Percentiles rank a stretch among this genome's conserved stretches.
phyloP scores from a whole-genome alignment of 768 basidiomycete species.

The Tremella mesenterica region DNA sequence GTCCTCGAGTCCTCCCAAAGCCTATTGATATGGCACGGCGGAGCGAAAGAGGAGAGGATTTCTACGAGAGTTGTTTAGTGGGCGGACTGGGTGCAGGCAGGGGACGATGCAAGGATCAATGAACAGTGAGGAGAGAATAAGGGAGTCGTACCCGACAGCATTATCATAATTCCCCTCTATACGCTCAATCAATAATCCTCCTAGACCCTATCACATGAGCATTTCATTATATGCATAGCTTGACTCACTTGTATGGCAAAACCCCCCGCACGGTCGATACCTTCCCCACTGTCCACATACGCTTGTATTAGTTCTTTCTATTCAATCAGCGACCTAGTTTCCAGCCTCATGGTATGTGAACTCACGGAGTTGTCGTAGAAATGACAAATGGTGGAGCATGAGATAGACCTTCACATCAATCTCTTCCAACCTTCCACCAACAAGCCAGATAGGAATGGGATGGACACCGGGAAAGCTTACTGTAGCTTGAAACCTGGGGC shows the following conservation, averaged over 20 bases:
- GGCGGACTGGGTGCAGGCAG: too few relatives aligned
- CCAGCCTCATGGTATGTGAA: not conserved
- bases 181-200: constrained; percentile 69
- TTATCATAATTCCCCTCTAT: constrained; percentile 86
- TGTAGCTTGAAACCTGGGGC: constrained; percentile 44
- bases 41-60: too few relatives aligned
- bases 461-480: constrained; percentile 10
- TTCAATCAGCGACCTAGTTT: not conserved
- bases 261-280: constrained; percentile 79
- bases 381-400: constrained; percentile 33
- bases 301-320: constrained; percentile 53
- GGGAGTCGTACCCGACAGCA: constrained; percentile 53
- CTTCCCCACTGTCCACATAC: constrained; percentile 79
- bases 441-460: not conserved
- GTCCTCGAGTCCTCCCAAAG: too few relatives aligned
- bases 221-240: too few relatives aligned
- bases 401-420: constrained; percentile 33
- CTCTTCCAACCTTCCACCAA: not conserved
- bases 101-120: too few relatives aligned
- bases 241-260: constrained; percentile 86
- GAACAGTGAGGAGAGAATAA: not conserved
- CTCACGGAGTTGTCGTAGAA: constrained; percentile 42
- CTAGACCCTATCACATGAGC: constrained; percentile 51
- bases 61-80: too few relatives aligned
- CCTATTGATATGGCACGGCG: too few relatives aligned